phyloP scores from a whole-genome alignment of 116 monocot genomes.

The Iris pallida region DNA sequence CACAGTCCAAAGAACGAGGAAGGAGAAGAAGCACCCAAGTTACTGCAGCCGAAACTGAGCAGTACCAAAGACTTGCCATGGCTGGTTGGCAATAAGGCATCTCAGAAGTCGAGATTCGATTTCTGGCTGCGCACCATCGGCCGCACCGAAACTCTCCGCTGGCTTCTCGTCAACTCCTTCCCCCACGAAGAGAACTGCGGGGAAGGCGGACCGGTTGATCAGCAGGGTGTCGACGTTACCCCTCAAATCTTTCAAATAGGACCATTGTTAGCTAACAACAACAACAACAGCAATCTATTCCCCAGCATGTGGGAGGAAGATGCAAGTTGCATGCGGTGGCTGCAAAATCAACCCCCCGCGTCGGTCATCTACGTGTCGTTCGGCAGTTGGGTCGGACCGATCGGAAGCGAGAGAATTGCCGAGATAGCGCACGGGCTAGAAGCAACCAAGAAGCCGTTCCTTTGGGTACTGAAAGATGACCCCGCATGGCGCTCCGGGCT shows the following conservation, averaged over 20 bases:
- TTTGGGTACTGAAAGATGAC: slow-evolving; percentile 50
- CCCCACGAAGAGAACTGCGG: slow-evolving; percentile 16
- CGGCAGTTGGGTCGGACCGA: slow-evolving; percentile 60
- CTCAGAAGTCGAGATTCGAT: slow-evolving; percentile 41
- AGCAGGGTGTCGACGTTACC: not conserved
- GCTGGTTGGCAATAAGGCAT: slow-evolving; percentile 37
- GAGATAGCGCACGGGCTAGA: slow-evolving; percentile 60
- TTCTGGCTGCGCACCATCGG: slow-evolving; percentile 47
- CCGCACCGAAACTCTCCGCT: slow-evolving; percentile 24
- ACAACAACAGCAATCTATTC: not conserved
- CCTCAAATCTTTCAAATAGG: slow-evolving; percentile 23
- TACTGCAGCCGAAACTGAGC: not conserved
- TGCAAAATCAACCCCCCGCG: slow-evolving; percentile 20
- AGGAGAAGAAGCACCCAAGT: not conserved
- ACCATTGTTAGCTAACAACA: slow-evolving; percentile 16
- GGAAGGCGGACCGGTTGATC: not conserved
- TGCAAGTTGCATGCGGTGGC: slow-evolving; percentile 37
- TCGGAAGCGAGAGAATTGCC: slow-evolving; percentile 29
- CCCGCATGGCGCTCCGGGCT: slow-evolving; percentile 41
- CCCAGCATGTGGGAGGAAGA: slow-evolving; percentile 30
- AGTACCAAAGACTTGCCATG: slow-evolving; percentile 54
- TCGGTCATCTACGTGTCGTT: slow-evolving; percentile 68
- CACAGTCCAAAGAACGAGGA: not conserved
- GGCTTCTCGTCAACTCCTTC: slow-evolving; percentile 62
- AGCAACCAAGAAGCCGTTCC: slow-evolving; percentile 37